Evolutionary conservation across 164 flowering plant genomes (phyloP).

Genomic region (Piper betle): DNA sequence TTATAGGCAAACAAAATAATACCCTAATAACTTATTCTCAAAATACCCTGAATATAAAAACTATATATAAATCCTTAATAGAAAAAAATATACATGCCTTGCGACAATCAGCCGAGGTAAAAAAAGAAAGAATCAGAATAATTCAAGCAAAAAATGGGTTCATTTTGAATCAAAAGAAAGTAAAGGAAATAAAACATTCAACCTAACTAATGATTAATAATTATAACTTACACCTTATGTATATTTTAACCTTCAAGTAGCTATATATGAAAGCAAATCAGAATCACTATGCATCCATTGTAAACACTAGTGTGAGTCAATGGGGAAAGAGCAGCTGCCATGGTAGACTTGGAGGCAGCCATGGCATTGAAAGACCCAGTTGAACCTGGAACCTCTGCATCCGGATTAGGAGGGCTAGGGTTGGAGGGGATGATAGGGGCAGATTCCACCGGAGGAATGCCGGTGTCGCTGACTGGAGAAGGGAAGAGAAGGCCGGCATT

Average conservation of each 20-base stretch:
- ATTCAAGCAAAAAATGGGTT: background rate
- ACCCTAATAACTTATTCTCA: too few relatives aligned
- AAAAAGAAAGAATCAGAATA: background rate
- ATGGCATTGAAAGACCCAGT: slow-evolving; percentile 21
- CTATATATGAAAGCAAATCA: background rate
- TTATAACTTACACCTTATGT: background rate
- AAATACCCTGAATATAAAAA: too few relatives aligned
- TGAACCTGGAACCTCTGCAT: slow-evolving; percentile 20
- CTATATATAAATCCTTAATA: too few relatives aligned
- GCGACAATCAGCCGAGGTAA: background rate
- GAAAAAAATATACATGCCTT: background rate
- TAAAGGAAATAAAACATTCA: background rate
- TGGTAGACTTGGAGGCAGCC: slow-evolving; percentile 13
- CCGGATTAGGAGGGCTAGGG: slow-evolving; percentile 63
- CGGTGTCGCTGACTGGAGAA: slow-evolving; percentile 19
- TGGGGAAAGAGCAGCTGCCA: slow-evolving; percentile 3
- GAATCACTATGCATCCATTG: background rate
- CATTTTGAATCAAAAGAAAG: background rate
- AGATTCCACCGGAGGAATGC: slow-evolving; percentile 27
- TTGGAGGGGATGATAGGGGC: slow-evolving; percentile 49
- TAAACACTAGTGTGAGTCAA: background rate
- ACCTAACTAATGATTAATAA: background rate
- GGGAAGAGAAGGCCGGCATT: slow-evolving; percentile 38
- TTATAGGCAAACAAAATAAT: too few relatives aligned
- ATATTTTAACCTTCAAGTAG: background rate